Conservation (phyloP, 1,284 basidiomycete species). For the Malassezia brasiliensis region DNA sequence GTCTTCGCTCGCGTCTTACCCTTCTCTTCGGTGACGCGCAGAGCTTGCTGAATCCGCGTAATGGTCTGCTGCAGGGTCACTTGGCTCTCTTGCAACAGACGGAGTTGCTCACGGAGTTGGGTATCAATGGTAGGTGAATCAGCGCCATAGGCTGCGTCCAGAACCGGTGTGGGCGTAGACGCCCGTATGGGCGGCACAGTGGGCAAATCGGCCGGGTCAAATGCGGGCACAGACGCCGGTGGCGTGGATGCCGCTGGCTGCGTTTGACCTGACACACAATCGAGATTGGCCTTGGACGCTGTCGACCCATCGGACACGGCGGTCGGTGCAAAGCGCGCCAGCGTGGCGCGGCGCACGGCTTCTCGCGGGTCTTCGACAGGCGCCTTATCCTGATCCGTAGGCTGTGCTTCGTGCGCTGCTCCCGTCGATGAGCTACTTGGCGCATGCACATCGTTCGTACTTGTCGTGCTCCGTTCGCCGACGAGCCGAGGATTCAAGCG, state of each 20-base stretch:
- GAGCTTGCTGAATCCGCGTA: background rate
- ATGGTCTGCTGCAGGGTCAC: slow-evolving; percentile 1
- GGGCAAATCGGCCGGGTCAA: background rate
- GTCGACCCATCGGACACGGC: too few relatives aligned
- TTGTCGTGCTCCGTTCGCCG: background rate
- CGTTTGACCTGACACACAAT: too few relatives aligned
- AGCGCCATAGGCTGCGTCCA: too few relatives aligned
- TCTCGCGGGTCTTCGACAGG: background rate
- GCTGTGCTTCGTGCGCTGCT: too few relatives aligned
- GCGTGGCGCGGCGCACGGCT: slow-evolving; percentile 1
- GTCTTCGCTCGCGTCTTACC: background rate
- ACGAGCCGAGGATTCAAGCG: background rate
- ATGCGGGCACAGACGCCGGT: background rate
- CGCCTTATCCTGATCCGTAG: too few relatives aligned
- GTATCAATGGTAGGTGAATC: background rate
- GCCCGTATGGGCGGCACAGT: too few relatives aligned
- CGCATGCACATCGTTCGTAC: too few relatives aligned
- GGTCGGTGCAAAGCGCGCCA: background rate
- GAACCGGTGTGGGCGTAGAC: too few relatives aligned
- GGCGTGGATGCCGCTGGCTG: background rate
- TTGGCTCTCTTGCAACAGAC: slow-evolving; percentile 7
- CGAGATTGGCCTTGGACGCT: too few relatives aligned
- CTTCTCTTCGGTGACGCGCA: background rate
- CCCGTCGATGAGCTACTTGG: too few relatives aligned
- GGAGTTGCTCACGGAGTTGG: slow-evolving; percentile 4